These are phyloP conservation scores for Ochetophila trinervis DNA, from an alignment of 306 rosid species.

Conservation along the genomic window DNA sequence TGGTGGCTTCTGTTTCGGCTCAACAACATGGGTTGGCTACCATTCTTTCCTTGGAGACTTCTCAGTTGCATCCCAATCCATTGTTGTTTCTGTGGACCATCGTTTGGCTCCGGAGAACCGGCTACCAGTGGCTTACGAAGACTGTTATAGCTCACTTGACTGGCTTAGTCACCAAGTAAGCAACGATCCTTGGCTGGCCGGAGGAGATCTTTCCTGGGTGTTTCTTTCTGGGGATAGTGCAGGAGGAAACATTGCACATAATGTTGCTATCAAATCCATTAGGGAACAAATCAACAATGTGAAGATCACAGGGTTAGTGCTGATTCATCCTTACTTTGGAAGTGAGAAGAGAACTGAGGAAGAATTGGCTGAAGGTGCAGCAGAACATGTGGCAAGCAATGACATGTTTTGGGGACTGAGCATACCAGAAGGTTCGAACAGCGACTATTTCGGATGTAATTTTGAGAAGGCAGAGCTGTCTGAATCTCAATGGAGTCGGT, in stretches of 20 bases:
- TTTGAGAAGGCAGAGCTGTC: conserved; percentile 41
- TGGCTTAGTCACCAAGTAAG: conserved; percentile 49
- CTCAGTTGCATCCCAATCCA: conserved; percentile 41
- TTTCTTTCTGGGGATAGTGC: conserved; percentile 88
- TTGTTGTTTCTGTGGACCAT: conserved; percentile 66
- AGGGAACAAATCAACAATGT: conserved; percentile 15
- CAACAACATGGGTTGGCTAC: conserved; percentile 83
- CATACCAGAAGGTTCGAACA: conserved; percentile 48
- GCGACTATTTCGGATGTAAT: conserved; percentile 63
- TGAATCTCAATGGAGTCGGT: conserved; percentile 39
- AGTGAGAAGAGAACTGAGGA: conserved; percentile 63
- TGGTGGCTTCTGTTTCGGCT: conserved; percentile 91
- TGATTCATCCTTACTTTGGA: conserved; percentile 82
- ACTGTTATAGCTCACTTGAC: conserved; percentile 55
- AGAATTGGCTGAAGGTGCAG: conserved; percentile 37
- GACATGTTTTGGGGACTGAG: conserved; percentile 69
- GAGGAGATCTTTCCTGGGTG: conserved; percentile 54
- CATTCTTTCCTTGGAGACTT: conserved; percentile 61
- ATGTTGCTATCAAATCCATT: conserved; percentile 52
- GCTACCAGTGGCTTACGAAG: conserved; percentile 72
- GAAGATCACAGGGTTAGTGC: conserved; percentile 52
- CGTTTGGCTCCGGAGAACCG: conserved; percentile 79
- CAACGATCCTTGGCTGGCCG: conserved; percentile 50
- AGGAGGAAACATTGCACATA: conserved; percentile 79
- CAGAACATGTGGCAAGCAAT: conserved; percentile 28